Percentiles rank a stretch among this genome's conserved stretches.
Evolutionary conservation across 1,284 basidiomycete genomes (phyloP).

Genomic region (Mycena sp.): DNA sequence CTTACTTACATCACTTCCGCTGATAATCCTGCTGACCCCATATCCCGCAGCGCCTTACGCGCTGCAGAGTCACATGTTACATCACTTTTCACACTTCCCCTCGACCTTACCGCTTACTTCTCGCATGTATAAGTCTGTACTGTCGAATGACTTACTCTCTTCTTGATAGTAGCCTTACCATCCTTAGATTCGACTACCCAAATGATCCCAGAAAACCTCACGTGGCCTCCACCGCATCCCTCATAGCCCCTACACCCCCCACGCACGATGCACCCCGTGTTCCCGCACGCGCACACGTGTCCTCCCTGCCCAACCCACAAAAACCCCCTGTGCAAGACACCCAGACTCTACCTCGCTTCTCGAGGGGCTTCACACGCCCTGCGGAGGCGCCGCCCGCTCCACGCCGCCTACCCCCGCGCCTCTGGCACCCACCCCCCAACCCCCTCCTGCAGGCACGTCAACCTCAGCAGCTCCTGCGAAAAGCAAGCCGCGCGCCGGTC

Average conservation of each 20-base stretch:
- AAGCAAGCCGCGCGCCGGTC: neutral
- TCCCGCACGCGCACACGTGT: no score
- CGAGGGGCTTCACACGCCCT: neutral
- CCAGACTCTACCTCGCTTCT: no score
- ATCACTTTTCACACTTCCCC: neutral
- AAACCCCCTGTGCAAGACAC: no score
- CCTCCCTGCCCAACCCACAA: no score
- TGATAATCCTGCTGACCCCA: conserved; percentile 45
- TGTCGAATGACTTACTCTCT: neutral
- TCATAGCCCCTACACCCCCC: no score
- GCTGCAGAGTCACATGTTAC: neutral
- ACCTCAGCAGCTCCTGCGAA: neutral
- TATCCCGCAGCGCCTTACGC: conserved; percentile 40
- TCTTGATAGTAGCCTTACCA: neutral
- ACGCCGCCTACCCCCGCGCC: neutral
- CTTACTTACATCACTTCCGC: conserved; percentile 41
- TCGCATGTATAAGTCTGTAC: neutral
- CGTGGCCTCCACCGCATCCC: no score
- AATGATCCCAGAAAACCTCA: no score
- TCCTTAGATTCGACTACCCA: neutral
- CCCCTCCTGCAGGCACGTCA: no score
- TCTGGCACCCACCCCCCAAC: neutral
- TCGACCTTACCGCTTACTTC: neutral
- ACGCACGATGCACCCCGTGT: no score
- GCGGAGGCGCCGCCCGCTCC: neutral